Base-by-base conservation (phyloP, 306 rosid genomes). In the Acacia acuminata region DNA sequence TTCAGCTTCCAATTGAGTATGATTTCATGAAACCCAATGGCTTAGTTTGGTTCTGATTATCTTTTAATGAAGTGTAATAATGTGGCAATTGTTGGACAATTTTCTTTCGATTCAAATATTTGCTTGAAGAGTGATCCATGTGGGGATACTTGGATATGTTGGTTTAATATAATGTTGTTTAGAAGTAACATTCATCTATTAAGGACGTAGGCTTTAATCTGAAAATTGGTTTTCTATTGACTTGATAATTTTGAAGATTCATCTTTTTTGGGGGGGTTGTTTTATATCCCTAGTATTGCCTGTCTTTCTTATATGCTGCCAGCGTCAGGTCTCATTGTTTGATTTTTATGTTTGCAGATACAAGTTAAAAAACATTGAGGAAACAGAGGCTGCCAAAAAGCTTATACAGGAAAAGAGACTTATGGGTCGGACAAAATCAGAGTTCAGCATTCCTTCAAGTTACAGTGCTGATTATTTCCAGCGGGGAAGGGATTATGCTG, bases 401-500 rank as follows among this genome's bases (percentile, higher is more conserved):
- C 85, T 92, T 86, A 86, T 96, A 69, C 99, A 94, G 83, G 99
- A 96, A 86, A 96, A 91, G 92, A 92, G 97, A 73, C 98, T 96
- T 66, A 86, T 84, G 75, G 96, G 96, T 81, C 90, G 91, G 74
- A 45, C 91, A 10, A 96, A 94, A 81, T 90, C 99, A 81, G 99
- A 96, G 66, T 77, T 87, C 83, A 94, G 89, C 90, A 92, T 96
- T 67, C 99, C 99, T 24, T 81, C 98, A 15, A 96, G 99, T 85
- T 96, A 91, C 71, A 96, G 98, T 69, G 99, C 98, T 30, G 99
- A 92, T 84, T 96, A 94, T 89, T 96, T 96, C 86, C 99, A 96
- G 84, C 99, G 99, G 47, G 99, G 98, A 87, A 90, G 90, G 89
- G 99, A 96, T 88, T 96, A 96, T 89, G 97, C 99, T 78, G 99